phyloP scores from a whole-genome alignment of 371 early-diverging fungal species.

The Mortierella sp. region DNA sequence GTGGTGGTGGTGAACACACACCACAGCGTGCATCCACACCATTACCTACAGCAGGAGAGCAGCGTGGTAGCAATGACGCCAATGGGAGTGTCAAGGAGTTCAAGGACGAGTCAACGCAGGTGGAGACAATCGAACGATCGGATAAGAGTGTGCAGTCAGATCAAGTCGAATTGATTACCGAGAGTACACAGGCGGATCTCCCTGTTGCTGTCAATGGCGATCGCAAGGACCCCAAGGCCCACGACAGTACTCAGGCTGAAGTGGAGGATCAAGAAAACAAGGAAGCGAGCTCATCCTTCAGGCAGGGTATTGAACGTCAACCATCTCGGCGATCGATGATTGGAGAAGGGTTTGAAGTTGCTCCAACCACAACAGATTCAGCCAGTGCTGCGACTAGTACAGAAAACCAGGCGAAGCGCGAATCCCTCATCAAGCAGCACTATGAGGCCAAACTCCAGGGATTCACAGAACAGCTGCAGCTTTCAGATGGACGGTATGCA shows the following conservation, averaged over 20 bases:
- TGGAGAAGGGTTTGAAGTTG: background rate
- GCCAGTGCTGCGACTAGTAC: background rate
- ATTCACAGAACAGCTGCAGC: constrained; percentile 41
- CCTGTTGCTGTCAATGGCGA: background rate
- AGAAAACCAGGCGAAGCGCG: constrained; percentile 34
- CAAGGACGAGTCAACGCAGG: constrained; percentile 39
- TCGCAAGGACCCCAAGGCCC: background rate
- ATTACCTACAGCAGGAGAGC: constrained; percentile 11
- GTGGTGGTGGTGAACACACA: constrained; percentile 21
- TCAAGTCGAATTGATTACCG: constrained; percentile 13
- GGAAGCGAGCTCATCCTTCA: background rate
- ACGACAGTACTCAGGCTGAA: no score
- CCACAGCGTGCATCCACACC: constrained; percentile 27
- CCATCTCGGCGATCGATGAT: constrained; percentile 12
- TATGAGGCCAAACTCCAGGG: constrained; percentile 53
- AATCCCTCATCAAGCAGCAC: constrained; percentile 54
- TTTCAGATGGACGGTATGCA: constrained; percentile 42
- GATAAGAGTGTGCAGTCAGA: constrained; percentile 48
- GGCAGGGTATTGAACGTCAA: background rate
- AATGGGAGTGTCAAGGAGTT: background rate
- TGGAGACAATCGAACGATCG: constrained; percentile 17
- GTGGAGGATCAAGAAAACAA: constrained; percentile 1
- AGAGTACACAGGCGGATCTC: constrained; percentile 25
- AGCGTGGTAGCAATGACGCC: background rate
- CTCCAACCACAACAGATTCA: background rate